A percentile compares a stretch with the other conserved stretches of the same genome.
Conservation (phyloP, 139 green algal species). For the Closterium sp. region DNA sequence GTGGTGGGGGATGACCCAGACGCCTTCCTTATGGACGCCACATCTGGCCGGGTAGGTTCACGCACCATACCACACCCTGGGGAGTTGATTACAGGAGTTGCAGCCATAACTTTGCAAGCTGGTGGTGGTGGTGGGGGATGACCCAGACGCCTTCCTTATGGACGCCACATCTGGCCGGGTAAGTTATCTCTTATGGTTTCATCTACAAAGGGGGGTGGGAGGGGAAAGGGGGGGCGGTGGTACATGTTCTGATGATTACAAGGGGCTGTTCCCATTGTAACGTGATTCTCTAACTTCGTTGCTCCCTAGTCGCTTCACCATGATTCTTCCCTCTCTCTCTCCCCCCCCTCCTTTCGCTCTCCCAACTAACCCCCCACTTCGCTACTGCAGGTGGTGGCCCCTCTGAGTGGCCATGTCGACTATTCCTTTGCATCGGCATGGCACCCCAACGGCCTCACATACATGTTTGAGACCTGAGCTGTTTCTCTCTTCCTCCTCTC, state of each 20-base stretch:
- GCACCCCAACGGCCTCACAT: too few species aligned
- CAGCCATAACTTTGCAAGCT: conserved; percentile 18
- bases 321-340: too few species aligned
- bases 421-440: too few species aligned
- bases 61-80: too few species aligned
- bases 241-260: too few species aligned
- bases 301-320: not conserved
- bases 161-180: conserved; percentile 55
- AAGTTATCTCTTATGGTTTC: not conserved
- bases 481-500: not conserved
- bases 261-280: not conserved
- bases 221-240: too few species aligned
- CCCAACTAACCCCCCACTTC: too few species aligned
- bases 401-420: too few species aligned
- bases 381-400: too few species aligned
- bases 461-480: conserved; percentile 33
- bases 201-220: too few species aligned
- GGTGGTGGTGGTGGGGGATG: conserved; percentile 74
- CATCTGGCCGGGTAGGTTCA: conserved; percentile 41
- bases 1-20: conserved; percentile 79
- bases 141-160: conserved; percentile 60
- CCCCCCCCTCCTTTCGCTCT: too few species aligned
- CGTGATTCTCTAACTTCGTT: not conserved
- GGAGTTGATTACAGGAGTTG: too few species aligned
- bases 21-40: conserved; percentile 56